A percentile compares a stretch with the other conserved stretches of the same genome.
Evolutionary conservation across 106 monocot genomes (phyloP).

Genomic region (Dendrobium huoshanense): DNA sequence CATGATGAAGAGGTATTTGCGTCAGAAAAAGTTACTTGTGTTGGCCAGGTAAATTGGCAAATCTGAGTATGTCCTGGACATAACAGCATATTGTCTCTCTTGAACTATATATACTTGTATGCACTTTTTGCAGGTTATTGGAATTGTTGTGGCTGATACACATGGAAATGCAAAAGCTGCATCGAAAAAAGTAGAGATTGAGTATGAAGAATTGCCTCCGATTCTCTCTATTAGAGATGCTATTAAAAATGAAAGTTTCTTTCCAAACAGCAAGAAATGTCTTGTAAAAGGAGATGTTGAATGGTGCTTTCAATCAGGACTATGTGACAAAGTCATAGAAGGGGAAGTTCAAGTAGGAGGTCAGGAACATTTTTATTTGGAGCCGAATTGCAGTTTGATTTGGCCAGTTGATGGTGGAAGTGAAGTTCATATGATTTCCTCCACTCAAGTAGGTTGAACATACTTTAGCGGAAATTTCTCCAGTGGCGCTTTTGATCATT

Average conservation of each 20-base stretch:
- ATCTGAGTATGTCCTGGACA: not conserved
- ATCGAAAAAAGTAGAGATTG: conserved; percentile 60
- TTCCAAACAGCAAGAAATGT: conserved; percentile 54
- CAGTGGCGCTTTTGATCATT: not conserved
- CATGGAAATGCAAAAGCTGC: conserved; percentile 94
- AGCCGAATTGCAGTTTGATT: conserved; percentile 71
- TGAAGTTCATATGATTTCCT: conserved; percentile 99
- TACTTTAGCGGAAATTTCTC: not conserved
- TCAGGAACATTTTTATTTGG: conserved; percentile 99
- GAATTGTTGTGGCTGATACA: conserved; percentile 92
- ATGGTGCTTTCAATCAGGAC: conserved; percentile 49
- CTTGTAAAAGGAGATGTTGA: conserved; percentile 78
- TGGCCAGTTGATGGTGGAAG: conserved; percentile 97
- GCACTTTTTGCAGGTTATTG: conserved; percentile 56
- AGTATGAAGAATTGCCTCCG: conserved; percentile 73
- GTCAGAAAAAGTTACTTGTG: conserved; percentile 87
- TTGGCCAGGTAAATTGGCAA: conserved; percentile 70
- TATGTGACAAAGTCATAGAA: conserved; percentile 78
- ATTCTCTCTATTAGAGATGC: conserved; percentile 86
- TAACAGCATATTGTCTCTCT: not conserved
- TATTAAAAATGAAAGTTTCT: conserved; percentile 50
- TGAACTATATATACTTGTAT: not conserved
- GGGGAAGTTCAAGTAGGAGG: conserved; percentile 94
- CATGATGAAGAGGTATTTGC: conserved; percentile 94
- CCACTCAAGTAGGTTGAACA: conserved; percentile 71